These are phyloP conservation scores for Annulohypoxylon nitens DNA, from an alignment of 495 filamentous ascomycete genomes.

Conservation along the genomic window DNA sequence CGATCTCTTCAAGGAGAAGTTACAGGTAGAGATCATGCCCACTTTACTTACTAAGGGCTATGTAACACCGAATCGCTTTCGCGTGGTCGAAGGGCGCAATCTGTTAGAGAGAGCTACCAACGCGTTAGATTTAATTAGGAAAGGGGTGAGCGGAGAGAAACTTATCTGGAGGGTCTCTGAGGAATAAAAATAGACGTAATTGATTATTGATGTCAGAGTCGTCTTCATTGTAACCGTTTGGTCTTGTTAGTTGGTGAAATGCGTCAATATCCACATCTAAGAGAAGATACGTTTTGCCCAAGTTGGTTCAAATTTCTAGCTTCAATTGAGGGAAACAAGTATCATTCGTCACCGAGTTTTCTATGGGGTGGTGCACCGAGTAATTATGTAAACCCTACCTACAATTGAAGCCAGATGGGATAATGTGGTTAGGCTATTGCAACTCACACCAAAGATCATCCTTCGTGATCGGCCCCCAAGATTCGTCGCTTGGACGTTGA, in stretches of 20 bases:
- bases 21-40: constrained; percentile 65
- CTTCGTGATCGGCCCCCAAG: constrained; percentile 36
- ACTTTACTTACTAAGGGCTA: constrained; percentile 58
- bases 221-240: background rate
- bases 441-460: constrained; percentile 32
- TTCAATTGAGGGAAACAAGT: background rate
- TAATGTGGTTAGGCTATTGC: constrained; percentile 19
- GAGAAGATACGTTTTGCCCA: background rate
- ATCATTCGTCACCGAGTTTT: constrained; percentile 1
- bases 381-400: background rate
- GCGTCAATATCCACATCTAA: background rate
- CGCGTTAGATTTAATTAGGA: constrained; percentile 57
- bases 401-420: background rate
- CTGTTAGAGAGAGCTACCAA: constrained; percentile 64
- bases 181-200: constrained; percentile 25
- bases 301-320: background rate
- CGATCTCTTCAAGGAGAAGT: constrained; percentile 59
- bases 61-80: constrained; percentile 62
- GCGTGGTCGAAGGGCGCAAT: constrained; percentile 61
- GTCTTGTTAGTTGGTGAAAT: background rate
- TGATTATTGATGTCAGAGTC: background rate
- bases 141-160: constrained; percentile 63
- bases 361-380: background rate
- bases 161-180: constrained; percentile 63
- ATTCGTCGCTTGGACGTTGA: constrained; percentile 22